These are phyloP conservation scores for Chytriomyces hyalinus DNA, from an alignment of 192 early-diverging fungal species.

Conservation along the genomic window DNA sequence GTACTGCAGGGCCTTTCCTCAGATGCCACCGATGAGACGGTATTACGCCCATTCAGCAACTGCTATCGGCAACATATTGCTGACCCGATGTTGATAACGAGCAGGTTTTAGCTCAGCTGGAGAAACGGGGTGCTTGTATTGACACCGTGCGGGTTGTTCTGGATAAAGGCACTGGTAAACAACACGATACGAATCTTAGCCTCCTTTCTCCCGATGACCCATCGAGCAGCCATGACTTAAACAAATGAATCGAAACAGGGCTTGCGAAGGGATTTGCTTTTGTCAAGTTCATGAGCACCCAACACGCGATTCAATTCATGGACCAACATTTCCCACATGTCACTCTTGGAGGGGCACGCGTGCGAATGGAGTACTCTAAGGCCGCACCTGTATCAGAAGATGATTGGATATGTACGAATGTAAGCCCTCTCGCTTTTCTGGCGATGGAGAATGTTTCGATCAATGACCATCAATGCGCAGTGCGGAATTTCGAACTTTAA, in stretches of 20 bases:
- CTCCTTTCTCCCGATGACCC: not conserved
- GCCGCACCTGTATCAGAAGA: constrained; percentile 10
- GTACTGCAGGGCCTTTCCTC: constrained; percentile 33
- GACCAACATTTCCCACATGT: constrained; percentile 20
- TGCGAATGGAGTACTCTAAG: constrained; percentile 30
- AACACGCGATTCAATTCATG: constrained; percentile 32
- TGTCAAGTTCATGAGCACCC: constrained; percentile 34
- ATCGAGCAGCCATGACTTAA: not conserved
- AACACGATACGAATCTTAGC: not conserved
- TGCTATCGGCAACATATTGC: not conserved
- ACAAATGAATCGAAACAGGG: not conserved
- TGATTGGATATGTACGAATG: constrained; percentile 36
- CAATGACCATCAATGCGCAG: not conserved
- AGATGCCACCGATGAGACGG: constrained; percentile 9
- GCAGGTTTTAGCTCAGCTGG: constrained; percentile 22
- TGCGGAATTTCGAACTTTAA: constrained; percentile 35
- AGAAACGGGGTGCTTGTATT: constrained; percentile 11
- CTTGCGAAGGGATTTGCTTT: constrained; percentile 36
- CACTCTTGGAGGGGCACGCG: not conserved
- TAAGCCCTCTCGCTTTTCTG: not conserved
- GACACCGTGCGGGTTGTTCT: constrained; percentile 32
- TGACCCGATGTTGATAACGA: not conserved
- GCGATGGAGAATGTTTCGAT: not conserved
- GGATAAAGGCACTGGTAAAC: constrained; percentile 20
- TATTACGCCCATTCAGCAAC: not conserved